Evolutionary conservation across 2,329 filamentous ascomycete genomes (phyloP), one percentile per base, ranked within the genome.

Genomic region (Paecilomyces fulvus): DNA sequence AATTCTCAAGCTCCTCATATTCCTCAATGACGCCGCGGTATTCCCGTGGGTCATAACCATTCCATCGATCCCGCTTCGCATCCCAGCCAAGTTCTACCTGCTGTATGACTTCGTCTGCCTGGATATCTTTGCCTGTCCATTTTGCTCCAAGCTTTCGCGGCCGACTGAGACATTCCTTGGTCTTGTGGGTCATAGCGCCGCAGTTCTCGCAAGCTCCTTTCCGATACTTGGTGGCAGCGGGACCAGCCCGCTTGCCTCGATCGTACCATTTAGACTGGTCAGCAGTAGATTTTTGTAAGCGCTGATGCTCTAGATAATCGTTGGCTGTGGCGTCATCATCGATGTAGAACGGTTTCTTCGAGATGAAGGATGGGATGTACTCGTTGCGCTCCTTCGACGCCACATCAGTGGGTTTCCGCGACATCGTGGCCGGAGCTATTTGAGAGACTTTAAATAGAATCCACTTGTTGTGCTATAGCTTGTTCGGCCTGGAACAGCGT

Each of bases 191-290:
- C 89, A 97, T 95, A 57, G 91, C 87, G 66, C 94, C 94, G 77
- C 94, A 99, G 75, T 99, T 99, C 75, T 97, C 92, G 76, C 94
- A 99, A 54, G 94, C 92, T 68, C 95, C 94, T 77, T 97, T 99
- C 63, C 95, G 89, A 71, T 89, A 99, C 70, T 96, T 99, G 63
- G 94, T 99, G 53, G 92, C 91, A 0, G 91, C 91, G 3, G 90
- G 90, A 0, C 89, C 91, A 10, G 83, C 76, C 70, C 90, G 92
- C 75, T 88, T 88, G 54, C 91, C 91, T 49, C 94, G 87, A 59
- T 95, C 89, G 75, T 96, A 95, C 92, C 92, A 96, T 84, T 89
- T 87, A 28, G 89, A 86, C 60, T 87, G 79, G 50, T 83, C 81
- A 57, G 86, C 82, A 51, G 86, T 83, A 54, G 80, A 75, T 63